phyloP scores from a whole-genome alignment of 306 rosid genomes.

The Canavalia gladiata region DNA sequence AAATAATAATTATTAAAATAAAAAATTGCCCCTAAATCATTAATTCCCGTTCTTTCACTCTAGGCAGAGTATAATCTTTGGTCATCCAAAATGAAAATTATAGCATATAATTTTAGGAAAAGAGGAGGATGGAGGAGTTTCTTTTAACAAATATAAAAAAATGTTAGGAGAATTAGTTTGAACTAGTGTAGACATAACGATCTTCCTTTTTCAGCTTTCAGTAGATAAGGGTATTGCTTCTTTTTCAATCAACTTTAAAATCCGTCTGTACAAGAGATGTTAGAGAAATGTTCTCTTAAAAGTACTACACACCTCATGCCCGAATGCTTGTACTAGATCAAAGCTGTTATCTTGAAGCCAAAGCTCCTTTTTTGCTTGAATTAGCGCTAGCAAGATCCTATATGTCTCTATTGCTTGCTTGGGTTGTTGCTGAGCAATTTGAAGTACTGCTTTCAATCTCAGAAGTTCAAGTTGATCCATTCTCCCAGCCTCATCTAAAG shows the following conservation, averaged over 20 bases:
- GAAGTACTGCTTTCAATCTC: slow-evolving; percentile 80
- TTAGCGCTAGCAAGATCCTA: slow-evolving; percentile 77
- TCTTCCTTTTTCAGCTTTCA: not conserved
- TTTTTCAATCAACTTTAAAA: slow-evolving; percentile 28
- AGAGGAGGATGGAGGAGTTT: not conserved
- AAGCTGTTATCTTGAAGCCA: slow-evolving; percentile 52
- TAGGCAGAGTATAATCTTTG: slow-evolving; percentile 5
- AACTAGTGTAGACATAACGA: not conserved
- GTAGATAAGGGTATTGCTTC: slow-evolving; percentile 17
- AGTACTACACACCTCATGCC: slow-evolving; percentile 53
- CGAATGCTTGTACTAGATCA: slow-evolving; percentile 41
- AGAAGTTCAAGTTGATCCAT: slow-evolving; percentile 78
- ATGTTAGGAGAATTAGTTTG: not conserved
- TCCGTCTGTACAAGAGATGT: slow-evolving; percentile 20
- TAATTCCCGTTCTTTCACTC: slow-evolving; percentile 12
- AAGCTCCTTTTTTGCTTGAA: slow-evolving; percentile 72
- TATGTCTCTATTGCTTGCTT: slow-evolving; percentile 88
- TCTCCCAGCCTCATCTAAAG: slow-evolving; percentile 76
- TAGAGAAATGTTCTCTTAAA: not conserved
- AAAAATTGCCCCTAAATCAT: not conserved
- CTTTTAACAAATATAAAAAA: not conserved
- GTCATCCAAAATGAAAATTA: slow-evolving; percentile 8
- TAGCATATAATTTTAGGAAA: slow-evolving; percentile 7
- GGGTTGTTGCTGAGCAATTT: slow-evolving; percentile 76
- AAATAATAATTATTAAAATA: not conserved